Evolutionary conservation across 208 protist species (phyloP).

Genomic region (Strigomonas culicis): DNA sequence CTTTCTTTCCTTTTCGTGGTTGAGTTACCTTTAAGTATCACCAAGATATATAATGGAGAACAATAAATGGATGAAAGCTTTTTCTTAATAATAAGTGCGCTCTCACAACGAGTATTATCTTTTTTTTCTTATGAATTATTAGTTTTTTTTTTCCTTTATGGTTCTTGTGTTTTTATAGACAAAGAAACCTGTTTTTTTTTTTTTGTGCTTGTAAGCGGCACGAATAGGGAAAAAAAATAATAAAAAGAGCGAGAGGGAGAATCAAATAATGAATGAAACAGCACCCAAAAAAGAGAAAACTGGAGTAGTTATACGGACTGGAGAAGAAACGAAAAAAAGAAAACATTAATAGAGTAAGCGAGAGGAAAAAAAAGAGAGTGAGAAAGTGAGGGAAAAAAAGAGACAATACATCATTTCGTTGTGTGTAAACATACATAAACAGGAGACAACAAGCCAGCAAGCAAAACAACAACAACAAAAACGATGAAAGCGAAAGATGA

Average conservation of each 20-base stretch:
- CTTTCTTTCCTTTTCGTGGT: too few relatives aligned
- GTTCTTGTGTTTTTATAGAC: slow-evolving; percentile 4
- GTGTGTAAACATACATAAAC: not conserved
- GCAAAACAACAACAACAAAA: not conserved
- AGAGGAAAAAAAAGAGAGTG: not conserved
- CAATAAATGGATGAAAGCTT: too few relatives aligned
- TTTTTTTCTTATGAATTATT: not conserved
- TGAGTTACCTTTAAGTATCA: too few relatives aligned
- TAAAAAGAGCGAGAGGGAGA: slow-evolving; percentile 2
- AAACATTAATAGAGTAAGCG: slow-evolving; percentile 1
- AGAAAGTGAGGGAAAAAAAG: not conserved
- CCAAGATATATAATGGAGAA: too few relatives aligned
- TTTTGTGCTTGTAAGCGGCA: not conserved
- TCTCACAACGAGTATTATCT: too few relatives aligned
- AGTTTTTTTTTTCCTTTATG: slow-evolving; percentile 9
- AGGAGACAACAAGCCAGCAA: not conserved
- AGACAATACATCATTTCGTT: not conserved
- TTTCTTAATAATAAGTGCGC: too few relatives aligned
- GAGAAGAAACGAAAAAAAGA: slow-evolving; percentile 3
- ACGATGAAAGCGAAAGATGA: not conserved
- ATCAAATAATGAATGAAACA: slow-evolving; percentile 2
- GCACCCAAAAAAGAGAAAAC: slow-evolving; percentile 11
- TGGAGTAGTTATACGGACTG: not conserved
- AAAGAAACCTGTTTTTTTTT: not conserved
- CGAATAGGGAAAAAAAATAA: slow-evolving; percentile 17